Evolutionary conservation across 2,329 filamentous ascomycete genomes (phyloP).

Genomic region (Pyrenophora teres): DNA sequence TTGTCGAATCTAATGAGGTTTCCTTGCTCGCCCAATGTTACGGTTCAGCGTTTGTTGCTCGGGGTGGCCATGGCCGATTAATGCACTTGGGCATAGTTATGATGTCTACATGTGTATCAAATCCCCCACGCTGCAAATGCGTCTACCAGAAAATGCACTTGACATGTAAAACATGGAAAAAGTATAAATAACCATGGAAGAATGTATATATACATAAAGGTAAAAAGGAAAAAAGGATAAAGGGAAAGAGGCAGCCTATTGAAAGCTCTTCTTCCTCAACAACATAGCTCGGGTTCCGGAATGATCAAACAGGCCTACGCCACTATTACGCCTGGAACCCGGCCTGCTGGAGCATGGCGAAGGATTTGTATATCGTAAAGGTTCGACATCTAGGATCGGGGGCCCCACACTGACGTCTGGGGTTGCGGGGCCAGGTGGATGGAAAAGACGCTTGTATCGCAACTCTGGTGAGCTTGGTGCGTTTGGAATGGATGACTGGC

Average conservation of each 20-base stretch:
- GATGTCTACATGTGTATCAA: too few species aligned
- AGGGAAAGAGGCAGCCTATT: background rate
- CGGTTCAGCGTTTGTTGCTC: too few species aligned
- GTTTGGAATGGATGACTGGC: background rate
- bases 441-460: conserved; percentile 51
- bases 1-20: too few species aligned
- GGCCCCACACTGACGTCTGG: conserved; percentile 21
- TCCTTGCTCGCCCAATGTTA: too few species aligned
- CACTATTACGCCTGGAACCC: conserved; percentile 22
- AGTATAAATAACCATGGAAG: background rate
- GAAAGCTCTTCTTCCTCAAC: conserved; percentile 28
- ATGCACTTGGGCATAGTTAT: too few species aligned
- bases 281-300: conserved; percentile 43
- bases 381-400: background rate
- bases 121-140: too few species aligned
- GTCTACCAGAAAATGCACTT: too few species aligned
- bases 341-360: conserved; percentile 13
- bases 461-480: conserved; percentile 47
- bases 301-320: conserved; percentile 28
- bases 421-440: conserved; percentile 29
- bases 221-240: background rate
- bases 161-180: background rate
- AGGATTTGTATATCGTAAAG: background rate
- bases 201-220: conserved; percentile 2
- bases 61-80: too few species aligned